Evolutionary conservation across 768 basidiomycete species (phyloP), one percentile per base, ranked within the genome.

Genomic region (Suillus subaureus): DNA sequence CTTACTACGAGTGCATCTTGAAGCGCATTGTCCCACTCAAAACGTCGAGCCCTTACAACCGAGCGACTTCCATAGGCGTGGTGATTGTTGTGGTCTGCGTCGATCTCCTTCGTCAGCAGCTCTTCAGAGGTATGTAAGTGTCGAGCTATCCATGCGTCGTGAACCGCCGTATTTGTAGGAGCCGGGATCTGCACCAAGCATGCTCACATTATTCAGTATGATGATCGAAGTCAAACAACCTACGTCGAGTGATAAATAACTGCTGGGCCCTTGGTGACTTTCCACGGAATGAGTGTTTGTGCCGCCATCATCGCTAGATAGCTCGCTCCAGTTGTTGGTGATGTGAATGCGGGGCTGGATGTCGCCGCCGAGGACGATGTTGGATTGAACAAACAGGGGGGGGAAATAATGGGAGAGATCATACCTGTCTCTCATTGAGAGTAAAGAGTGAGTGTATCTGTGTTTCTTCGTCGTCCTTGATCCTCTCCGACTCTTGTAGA

Each of bases 401-500:
- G 5, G 4, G 3, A 9, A 33, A 33, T 33, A 33, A 33, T 33
- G 31, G 31, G n/a, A 12, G 45, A 45, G 0, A n/a, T 11, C n/a
- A 4, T n/a, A 47, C n/a, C 11, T 47, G n/a, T 33, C 3, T 33
- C 31, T 33, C 31, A 33, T 33, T 33, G 5, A 33, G 31, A 33
- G 31, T 33, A 33, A 33, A 33, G 31, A 33, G 31, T 3, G 4
- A 6, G 31, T 33, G 31, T 33, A 0, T 6, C 31, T 33, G 31
- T 33, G 31, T 33, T 33, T 33, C 31, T 33, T 33, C 31, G 5
- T 33, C 31, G 31, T 33, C 31, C 31, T 33, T 33, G 31, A 33
- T 33, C 31, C 31, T 33, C 6, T 33, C 5, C n/a, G n/a, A n/a
- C 31, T 33, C 31, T 6, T 33, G 31, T 33, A 96, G 98, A 76